Evolutionary conservation across 345 rosid genomes (phyloP), one percentile per base, ranked within the genome.

Genomic region (Nephelium lappaceum): DNA sequence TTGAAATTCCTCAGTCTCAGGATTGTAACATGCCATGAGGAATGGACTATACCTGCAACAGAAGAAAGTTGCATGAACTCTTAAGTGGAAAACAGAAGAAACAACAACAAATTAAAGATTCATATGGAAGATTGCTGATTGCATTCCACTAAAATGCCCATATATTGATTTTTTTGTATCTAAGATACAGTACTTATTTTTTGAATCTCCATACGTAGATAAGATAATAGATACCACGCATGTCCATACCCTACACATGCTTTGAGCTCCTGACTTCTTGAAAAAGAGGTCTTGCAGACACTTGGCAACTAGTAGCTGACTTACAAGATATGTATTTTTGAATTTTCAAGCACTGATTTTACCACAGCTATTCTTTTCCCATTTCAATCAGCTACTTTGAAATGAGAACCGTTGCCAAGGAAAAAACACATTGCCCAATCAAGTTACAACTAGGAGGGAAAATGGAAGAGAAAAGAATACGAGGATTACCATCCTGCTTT

Each of bases 21-120:
- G 91, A 77, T 88, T 85, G 83, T 87, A 93, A 73, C 98, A 95
- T 69, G 98, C 96, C 97, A 95, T 86, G 75, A 95, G 98, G 84
- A 91, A 93, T 65, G 97, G 98, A 85, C 97, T 95, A 80, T 82
- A 89, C 98, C 98, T 93, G 91, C 78, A 81, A 67, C 42, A 61
- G 3, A 8, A 27, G 16, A 51, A 71, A 24, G 66, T 23, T 42
- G n/a, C 12, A 31, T 38, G 49, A 75, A 47, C 15, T 65, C 66
- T 5, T 5, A 45, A 45, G 62, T 67, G 38, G 61, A 23, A 15
- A 23, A 57, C 41, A 58, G 51, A 67, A 58, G 51, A 67, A 64
- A 23, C 25, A 15, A 53, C 31, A 57, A 31, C 4, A 31, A 31
- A 60, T 18, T 61, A 65, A 49, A 21, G 66, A 69, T 69, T 70